These are phyloP conservation scores for Leishmania tarentolae DNA, from an alignment of 208 protist genomes.

Conservation along the genomic window DNA sequence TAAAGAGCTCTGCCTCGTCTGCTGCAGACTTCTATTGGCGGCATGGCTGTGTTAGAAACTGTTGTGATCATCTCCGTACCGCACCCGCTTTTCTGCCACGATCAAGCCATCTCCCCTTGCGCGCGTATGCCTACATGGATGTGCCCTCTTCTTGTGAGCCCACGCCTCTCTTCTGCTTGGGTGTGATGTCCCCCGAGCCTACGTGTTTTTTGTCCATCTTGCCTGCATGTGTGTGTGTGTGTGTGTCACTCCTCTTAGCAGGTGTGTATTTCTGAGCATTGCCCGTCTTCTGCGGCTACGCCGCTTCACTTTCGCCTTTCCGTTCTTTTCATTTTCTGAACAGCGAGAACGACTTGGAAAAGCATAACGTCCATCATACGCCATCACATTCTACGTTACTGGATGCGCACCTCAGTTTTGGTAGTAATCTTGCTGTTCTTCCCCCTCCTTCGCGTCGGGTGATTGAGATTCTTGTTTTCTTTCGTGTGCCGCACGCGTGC, in stretches of 20 bases:
- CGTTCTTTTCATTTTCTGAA: neutral
- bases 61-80: neutral
- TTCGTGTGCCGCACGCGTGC: too few relatives aligned
- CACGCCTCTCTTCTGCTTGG: neutral
- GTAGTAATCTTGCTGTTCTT: too few relatives aligned
- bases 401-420: too few relatives aligned
- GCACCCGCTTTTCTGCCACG: neutral
- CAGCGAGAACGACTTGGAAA: neutral
- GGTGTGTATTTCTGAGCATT: neutral
- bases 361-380: neutral
- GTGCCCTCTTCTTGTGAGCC: neutral
- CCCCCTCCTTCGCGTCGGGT: too few relatives aligned
- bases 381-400: too few relatives aligned
- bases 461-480: too few relatives aligned
- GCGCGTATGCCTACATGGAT: neutral
- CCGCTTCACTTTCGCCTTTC: neutral
- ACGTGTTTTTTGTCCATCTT: neutral
- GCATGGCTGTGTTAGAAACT: neutral
- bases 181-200: neutral
- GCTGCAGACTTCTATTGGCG: neutral
- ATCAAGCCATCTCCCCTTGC: too few relatives aligned
- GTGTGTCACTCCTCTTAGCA: neutral
- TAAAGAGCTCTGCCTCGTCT: neutral
- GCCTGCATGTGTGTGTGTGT: neutral
- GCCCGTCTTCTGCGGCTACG: neutral